A percentile compares a stretch with the other conserved stretches of the same genome.
These are phyloP conservation scores for Abelmoschus esculentus DNA, from an alignment of 345 rosid genomes.

Conservation along the genomic window DNA sequence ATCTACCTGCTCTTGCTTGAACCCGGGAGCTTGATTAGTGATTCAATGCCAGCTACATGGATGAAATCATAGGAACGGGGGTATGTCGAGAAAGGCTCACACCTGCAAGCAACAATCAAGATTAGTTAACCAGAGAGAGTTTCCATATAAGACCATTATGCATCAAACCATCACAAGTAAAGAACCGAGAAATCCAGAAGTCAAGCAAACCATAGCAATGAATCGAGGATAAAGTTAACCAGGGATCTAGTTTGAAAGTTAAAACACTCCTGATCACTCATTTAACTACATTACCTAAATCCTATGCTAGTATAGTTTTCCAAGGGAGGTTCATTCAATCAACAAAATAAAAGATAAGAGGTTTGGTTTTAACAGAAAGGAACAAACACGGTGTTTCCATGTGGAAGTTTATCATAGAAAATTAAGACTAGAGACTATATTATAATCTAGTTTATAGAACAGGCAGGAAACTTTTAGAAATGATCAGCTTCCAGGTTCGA, in stretches of 20 bases:
- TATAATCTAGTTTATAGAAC: not conserved
- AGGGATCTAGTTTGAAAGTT: not conserved
- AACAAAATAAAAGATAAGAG: not conserved
- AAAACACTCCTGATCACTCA: not conserved
- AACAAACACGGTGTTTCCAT: not conserved
- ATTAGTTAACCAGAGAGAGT: slow-evolving; percentile 1
- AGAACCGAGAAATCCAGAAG: not conserved
- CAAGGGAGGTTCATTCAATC: not conserved
- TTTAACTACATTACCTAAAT: not conserved
- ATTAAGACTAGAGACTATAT: not conserved
- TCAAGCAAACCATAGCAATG: not conserved
- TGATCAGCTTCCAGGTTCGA: not conserved
- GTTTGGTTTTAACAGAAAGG: not conserved
- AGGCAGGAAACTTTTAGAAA: not conserved
- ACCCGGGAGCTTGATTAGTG: slow-evolving; percentile 41
- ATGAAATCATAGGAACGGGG: slow-evolving; percentile 94
- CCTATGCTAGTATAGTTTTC: not conserved
- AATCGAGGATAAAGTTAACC: not conserved
- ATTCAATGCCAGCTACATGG: slow-evolving; percentile 76
- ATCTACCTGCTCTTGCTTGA: slow-evolving; percentile 52
- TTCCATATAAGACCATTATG: not conserved
- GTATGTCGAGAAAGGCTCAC: slow-evolving; percentile 97
- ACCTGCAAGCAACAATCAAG: slow-evolving; percentile 47
- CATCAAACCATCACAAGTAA: not conserved
- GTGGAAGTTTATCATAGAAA: not conserved